Evolutionary conservation across 2,329 filamentous ascomycete species (phyloP).

Genomic region (Aplosporella prunicola): DNA sequence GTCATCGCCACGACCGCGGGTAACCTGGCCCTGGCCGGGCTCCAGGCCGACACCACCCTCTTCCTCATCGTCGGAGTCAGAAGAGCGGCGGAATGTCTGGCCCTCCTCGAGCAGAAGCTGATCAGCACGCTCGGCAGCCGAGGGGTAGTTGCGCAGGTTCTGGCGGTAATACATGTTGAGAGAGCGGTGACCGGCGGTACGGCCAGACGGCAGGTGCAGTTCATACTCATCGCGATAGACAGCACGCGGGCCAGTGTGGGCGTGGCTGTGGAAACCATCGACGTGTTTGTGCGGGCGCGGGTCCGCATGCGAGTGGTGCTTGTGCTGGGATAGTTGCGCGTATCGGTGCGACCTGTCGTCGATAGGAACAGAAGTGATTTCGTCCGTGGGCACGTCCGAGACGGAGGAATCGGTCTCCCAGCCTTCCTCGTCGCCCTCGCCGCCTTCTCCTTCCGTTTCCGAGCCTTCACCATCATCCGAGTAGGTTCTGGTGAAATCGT

Average conservation of each 20-base stretch:
- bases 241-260: conserved; percentile 60
- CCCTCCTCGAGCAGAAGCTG: conserved; percentile 50
- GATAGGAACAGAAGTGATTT: conserved; percentile 69
- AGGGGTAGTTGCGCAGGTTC: conserved; percentile 78
- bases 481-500: conserved; percentile 94
- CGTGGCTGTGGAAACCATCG: conserved; percentile 74
- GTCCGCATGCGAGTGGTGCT: conserved; percentile 65
- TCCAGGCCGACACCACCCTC: conserved; percentile 27
- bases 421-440: conserved; percentile 61
- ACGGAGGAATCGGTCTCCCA: conserved; percentile 93
- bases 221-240: conserved; percentile 91
- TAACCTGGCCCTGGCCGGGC: conserved; percentile 13
- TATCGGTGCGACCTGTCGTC: conserved; percentile 63
- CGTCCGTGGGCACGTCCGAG: conserved; percentile 77
- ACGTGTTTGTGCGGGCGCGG: conserved; percentile 62
- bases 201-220: conserved; percentile 82
- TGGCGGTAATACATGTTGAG: conserved; percentile 84
- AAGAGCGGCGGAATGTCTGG: conserved; percentile 9
- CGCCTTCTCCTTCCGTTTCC: conserved; percentile 41
- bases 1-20: conserved; percentile 9
- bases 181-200: conserved; percentile 81
- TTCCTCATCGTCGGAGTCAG: conserved; percentile 32
- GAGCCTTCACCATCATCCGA: conserved; percentile 63
- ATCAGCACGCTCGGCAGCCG: conserved; percentile 63
- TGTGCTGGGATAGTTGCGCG: conserved; percentile 60